Percentiles rank a stretch among this genome's conserved stretches.
Conservation (phyloP, 2,329 filamentous ascomycete genomes). For the Curvularia spicifera region DNA sequence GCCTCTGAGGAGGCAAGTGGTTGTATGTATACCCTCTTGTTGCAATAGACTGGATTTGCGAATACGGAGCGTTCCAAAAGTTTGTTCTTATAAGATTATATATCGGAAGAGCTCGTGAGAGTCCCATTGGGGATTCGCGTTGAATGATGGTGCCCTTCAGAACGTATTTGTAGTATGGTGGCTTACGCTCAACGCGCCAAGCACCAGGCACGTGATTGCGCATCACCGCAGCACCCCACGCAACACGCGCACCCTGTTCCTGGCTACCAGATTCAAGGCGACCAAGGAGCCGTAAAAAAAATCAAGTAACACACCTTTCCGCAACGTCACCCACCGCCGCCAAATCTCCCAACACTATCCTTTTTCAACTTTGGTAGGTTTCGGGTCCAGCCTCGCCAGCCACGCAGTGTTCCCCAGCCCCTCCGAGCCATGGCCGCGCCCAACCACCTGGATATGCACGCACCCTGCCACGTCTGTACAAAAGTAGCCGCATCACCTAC, state of each 20-base stretch:
- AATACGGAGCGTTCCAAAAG: neutral
- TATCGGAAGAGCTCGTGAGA: neutral
- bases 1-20: neutral
- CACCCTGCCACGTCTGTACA: conserved; percentile 37
- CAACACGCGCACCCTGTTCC: neutral
- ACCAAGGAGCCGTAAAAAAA: neutral
- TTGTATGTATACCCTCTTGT: conserved; percentile 2
- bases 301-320: neutral
- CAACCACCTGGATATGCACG: conserved; percentile 33
- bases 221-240: neutral
- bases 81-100: neutral
- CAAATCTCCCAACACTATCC: conserved; percentile 1
- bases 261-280: neutral
- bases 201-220: conserved; percentile 18
- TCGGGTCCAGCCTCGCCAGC: conserved; percentile 27
- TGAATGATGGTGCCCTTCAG: neutral
- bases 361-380: conserved; percentile 7
- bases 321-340: conserved; percentile 3
- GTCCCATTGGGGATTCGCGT: neutral
- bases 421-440: conserved; percentile 17
- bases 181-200: conserved; percentile 15
- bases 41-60: neutral
- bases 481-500: conserved; percentile 34
- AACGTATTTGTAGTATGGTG: neutral
- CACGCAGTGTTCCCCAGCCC: conserved; percentile 19